Evolutionary conservation across 2,329 filamentous ascomycete genomes (phyloP).

Genomic region (Stachybotrys chlorohalonatus): DNA sequence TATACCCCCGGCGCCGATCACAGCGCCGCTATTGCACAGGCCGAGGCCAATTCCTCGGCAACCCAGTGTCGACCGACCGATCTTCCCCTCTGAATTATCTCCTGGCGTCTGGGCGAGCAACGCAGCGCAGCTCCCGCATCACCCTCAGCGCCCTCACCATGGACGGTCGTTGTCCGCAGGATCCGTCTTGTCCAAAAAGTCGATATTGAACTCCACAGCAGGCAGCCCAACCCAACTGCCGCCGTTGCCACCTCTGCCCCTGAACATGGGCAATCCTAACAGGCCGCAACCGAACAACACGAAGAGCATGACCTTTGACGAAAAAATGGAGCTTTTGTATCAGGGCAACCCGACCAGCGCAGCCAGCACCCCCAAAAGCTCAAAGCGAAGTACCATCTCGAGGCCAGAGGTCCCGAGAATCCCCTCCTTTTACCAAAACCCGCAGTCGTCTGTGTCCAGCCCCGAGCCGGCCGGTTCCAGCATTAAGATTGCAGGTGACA

Average conservation of each 20-base stretch:
- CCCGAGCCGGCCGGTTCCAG: background rate
- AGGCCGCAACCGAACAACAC: conserved; percentile 41
- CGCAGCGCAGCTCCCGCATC: conserved; percentile 21
- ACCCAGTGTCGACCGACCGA: conserved; percentile 31
- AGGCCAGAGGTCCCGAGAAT: background rate
- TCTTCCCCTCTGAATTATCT: conserved; percentile 36
- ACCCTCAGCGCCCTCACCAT: conserved; percentile 28
- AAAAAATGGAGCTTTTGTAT: conserved; percentile 46
- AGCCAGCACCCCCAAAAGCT: background rate
- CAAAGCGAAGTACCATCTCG: background rate
- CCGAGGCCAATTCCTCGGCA: conserved; percentile 48
- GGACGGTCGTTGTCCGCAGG: conserved; percentile 41
- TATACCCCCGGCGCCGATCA: background rate
- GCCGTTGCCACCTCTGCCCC: conserved; percentile 39
- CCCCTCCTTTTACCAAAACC: background rate
- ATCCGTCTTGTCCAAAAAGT: conserved; percentile 34
- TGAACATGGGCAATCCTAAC: conserved; percentile 25
- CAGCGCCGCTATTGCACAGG: conserved; percentile 30
- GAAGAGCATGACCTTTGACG: conserved; percentile 49
- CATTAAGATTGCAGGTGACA: background rate
- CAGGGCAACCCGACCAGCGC: conserved; percentile 18
- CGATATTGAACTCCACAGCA: conserved; percentile 31
- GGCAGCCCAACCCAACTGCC: conserved; percentile 42
- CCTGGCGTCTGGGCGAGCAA: conserved; percentile 6
- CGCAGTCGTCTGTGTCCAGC: background rate